Conservation (phyloP, 768 basidiomycete genomes). For the Psilocybe cyanescens region DNA sequence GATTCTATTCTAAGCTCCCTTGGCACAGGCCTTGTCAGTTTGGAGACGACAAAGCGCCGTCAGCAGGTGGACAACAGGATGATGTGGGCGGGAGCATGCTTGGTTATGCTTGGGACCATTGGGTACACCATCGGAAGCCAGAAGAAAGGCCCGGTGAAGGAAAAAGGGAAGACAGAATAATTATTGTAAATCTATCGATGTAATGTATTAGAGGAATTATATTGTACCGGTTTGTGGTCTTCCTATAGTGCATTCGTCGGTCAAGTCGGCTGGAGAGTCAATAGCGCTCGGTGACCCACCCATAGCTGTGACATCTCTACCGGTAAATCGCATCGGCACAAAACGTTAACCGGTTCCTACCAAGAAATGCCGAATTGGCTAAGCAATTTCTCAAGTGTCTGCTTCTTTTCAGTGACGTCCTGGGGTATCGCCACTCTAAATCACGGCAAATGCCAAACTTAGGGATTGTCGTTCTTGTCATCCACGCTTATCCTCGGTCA, state of each 20-base stretch:
- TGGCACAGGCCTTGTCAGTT: conserved; percentile 22
- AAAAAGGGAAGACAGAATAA: conserved; percentile 20
- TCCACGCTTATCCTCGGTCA: neutral
- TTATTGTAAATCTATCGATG: neutral
- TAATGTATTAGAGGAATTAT: neutral
- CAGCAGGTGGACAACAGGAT: conserved; percentile 40
- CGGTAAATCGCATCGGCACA: too few relatives aligned
- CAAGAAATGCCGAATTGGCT: too few relatives aligned
- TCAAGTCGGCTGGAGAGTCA: too few relatives aligned
- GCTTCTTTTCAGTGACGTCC: neutral
- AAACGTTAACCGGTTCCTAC: too few relatives aligned
- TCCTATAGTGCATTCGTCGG: too few relatives aligned
- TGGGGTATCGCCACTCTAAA: neutral
- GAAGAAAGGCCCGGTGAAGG: conserved; percentile 18
- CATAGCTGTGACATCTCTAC: too few relatives aligned
- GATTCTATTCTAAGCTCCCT: conserved; percentile 15
- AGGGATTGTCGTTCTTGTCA: neutral
- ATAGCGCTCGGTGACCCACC: too few relatives aligned
- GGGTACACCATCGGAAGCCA: conserved; percentile 58
- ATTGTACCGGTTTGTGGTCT: too few relatives aligned
- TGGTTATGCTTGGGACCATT: conserved; percentile 75
- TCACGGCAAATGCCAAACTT: neutral
- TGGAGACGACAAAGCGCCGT: conserved; percentile 18
- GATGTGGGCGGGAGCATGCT: conserved; percentile 72
- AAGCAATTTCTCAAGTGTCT: too few relatives aligned